Evolutionary conservation across 352 stramenopile genomes (phyloP).

Genomic region (Phytopythium montanum): DNA sequence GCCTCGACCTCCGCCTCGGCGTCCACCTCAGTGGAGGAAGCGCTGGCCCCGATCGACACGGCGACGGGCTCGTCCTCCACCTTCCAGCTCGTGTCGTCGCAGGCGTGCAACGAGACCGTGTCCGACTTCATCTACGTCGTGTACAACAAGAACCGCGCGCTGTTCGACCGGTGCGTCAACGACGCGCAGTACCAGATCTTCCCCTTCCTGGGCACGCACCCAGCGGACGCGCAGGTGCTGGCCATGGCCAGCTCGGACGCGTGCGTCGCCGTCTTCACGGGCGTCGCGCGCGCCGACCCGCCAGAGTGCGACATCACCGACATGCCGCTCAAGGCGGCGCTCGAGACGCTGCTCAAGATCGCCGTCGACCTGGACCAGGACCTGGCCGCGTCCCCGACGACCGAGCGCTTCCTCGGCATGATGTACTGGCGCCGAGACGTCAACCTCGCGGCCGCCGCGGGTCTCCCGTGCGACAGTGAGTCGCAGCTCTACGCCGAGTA

Average conservation of each 20-base stretch:
- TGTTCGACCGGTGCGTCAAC: slow-evolving; percentile 44
- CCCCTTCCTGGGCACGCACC: slow-evolving; percentile 37
- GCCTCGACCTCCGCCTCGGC: slow-evolving; percentile 9
- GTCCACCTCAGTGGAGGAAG: slow-evolving; percentile 6
- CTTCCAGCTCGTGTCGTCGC: slow-evolving; percentile 42
- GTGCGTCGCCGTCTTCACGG: slow-evolving; percentile 47
- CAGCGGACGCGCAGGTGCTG: slow-evolving; percentile 36
- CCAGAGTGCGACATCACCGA: slow-evolving; percentile 47
- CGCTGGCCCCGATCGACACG: slow-evolving; percentile 25
- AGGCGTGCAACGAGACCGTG: slow-evolving; percentile 37
- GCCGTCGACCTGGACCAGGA: slow-evolving; percentile 31
- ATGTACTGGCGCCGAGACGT: slow-evolving; percentile 43
- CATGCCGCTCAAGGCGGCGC: slow-evolving; percentile 45
- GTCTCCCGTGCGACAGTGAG: slow-evolving; percentile 37
- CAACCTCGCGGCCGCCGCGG: slow-evolving; percentile 39
- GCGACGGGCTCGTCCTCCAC: slow-evolving; percentile 37
- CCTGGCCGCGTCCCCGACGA: slow-evolving; percentile 17
- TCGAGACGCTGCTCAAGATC: slow-evolving; percentile 56
- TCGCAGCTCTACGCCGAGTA: slow-evolving; percentile 46
- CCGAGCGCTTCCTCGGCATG: slow-evolving; percentile 39
- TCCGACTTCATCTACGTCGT: slow-evolving; percentile 39
- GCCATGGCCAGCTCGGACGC: slow-evolving; percentile 29
- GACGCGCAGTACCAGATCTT: slow-evolving; percentile 63
- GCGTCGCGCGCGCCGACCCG: slow-evolving; percentile 32
- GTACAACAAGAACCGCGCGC: slow-evolving; percentile 48